phyloP scores from a whole-genome alignment of 805 yeast genomes.

The Huiozyma naganishii region DNA sequence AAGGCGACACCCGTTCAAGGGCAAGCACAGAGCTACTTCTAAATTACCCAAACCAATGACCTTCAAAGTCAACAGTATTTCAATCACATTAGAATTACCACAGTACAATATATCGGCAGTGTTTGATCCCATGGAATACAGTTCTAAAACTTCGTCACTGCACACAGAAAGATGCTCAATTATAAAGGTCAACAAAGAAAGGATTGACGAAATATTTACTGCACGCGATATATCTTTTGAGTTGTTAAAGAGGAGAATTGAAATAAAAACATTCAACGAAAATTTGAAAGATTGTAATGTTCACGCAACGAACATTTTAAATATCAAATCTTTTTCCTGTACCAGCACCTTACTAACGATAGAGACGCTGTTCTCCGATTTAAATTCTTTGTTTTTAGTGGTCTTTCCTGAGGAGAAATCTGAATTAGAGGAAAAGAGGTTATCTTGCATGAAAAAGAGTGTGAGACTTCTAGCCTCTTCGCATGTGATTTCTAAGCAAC shows the following conservation, averaged over 20 bases:
- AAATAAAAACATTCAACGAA: background rate
- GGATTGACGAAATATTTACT: too few relatives aligned
- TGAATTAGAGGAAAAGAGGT: background rate
- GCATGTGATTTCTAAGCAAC: constrained; percentile 13
- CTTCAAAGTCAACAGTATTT: background rate
- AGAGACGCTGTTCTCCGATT: background rate
- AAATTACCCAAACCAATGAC: too few relatives aligned
- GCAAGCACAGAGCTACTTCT: too few relatives aligned
- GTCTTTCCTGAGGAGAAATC: background rate
- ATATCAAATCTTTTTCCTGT: background rate
- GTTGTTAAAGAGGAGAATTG: too few relatives aligned
- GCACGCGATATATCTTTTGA: too few relatives aligned
- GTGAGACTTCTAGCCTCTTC: constrained; percentile 22
- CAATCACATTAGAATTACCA: background rate
- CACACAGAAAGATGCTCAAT: too few relatives aligned
- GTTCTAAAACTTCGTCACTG: too few relatives aligned
- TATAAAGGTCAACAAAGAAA: too few relatives aligned
- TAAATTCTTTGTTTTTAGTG: background rate
- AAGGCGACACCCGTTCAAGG: too few relatives aligned
- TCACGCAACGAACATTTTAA: background rate
- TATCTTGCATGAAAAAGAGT: constrained; percentile 13
- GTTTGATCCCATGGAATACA: constrained; percentile 2
- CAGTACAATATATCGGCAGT: constrained; percentile 2
- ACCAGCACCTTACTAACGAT: background rate
- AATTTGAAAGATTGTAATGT: background rate